These are phyloP conservation scores for Penicillium expansum DNA, from an alignment of 2,329 filamentous ascomycete genomes.

Conservation along the genomic window DNA sequence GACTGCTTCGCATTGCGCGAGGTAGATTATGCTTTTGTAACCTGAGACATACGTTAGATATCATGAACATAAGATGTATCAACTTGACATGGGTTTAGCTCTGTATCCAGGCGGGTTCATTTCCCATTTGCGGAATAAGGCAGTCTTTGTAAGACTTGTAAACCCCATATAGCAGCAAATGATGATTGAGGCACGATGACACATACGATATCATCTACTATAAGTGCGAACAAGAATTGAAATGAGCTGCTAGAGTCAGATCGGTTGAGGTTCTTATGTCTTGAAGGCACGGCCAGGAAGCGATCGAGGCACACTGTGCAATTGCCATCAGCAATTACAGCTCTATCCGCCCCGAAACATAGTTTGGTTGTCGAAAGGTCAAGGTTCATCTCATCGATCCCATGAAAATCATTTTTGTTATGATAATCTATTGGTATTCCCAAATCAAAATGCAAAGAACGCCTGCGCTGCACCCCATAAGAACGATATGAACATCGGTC, in stretches of 20 bases:
- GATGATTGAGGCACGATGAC: not conserved
- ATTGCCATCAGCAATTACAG: not conserved
- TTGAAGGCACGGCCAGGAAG: not conserved
- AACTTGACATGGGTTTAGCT: not conserved
- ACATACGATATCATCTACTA: not conserved
- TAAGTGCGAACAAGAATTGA: not conserved
- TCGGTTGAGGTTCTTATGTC: no score
- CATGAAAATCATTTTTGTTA: slow-evolving; percentile 17
- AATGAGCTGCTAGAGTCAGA: not conserved
- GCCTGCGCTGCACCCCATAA: slow-evolving; percentile 41
- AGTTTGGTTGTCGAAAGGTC: not conserved
- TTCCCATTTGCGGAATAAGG: not conserved
- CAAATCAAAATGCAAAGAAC: slow-evolving; percentile 39
- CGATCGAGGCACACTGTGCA: not conserved
- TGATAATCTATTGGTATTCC: slow-evolving; percentile 38
- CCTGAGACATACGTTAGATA: not conserved
- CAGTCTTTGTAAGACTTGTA: not conserved
- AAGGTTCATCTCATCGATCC: slow-evolving; percentile 1
- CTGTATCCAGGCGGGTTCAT: not conserved
- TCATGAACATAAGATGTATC: not conserved
- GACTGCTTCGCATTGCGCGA: slow-evolving; percentile 48
- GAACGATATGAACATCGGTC: slow-evolving; percentile 21
- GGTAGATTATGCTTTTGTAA: slow-evolving; percentile 3
- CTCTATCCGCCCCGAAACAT: not conserved
- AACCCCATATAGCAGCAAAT: not conserved